Percentiles rank a stretch among this genome's conserved stretches.
These are phyloP conservation scores for Beta macrorhiza DNA, from an alignment of 179 eudicot species.

Conservation along the genomic window DNA sequence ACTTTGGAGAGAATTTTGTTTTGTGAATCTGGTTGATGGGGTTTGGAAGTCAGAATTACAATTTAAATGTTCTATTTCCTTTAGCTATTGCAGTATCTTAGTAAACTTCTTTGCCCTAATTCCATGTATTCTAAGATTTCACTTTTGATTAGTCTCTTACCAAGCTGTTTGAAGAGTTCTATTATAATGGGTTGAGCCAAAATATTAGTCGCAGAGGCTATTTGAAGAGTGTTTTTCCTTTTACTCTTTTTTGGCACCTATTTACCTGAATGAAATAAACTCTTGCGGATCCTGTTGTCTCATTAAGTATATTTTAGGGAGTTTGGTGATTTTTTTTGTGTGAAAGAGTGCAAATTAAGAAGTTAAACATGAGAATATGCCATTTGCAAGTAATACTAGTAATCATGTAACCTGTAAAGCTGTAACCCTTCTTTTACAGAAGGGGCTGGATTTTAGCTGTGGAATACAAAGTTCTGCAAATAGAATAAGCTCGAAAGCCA, in stretches of 20 bases:
- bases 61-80: neutral
- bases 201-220: neutral
- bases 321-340: no score
- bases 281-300: neutral
- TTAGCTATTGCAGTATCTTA: neutral
- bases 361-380: no score
- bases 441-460: no score
- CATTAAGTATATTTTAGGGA: no score
- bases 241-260: neutral
- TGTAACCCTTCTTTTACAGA: no score
- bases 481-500: no score
- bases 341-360: no score
- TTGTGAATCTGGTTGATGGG: neutral
- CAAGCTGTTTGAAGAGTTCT: neutral
- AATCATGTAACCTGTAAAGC: no score
- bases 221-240: neutral
- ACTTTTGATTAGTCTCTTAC: neutral
- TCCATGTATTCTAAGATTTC: neutral
- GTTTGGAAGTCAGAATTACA: neutral
- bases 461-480: no score
- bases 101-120: neutral
- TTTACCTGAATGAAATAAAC: neutral
- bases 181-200: neutral
- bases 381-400: no score
- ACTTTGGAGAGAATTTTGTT: conserved; percentile 13